Percentiles rank a stretch among this genome's conserved stretches.
phyloP scores from a whole-genome alignment of 2,329 filamentous ascomycete species.

The Orbilia oligospora region DNA sequence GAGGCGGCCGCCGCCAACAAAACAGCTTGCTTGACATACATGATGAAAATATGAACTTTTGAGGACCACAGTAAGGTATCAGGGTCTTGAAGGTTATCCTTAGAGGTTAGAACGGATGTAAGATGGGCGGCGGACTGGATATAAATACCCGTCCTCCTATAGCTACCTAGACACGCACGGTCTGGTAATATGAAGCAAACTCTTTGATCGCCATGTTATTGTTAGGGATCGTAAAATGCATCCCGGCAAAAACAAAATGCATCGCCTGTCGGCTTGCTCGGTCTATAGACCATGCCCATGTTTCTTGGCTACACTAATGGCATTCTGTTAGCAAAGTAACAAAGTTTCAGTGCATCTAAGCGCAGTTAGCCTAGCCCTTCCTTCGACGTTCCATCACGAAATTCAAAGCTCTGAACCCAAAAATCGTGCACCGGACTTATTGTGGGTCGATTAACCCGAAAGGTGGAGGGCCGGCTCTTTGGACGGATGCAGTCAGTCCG shows the following conservation, averaged over 20 bases:
- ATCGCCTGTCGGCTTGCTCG: slow-evolving; percentile 41
- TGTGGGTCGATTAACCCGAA: slow-evolving; percentile 51
- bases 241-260: slow-evolving; percentile 43
- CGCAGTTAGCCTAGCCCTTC: slow-evolving; percentile 29
- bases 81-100: slow-evolving; percentile 35
- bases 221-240: slow-evolving; percentile 46
- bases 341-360: slow-evolving; percentile 23
- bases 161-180: slow-evolving; percentile 1
- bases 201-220: slow-evolving; percentile 35
- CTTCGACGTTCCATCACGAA: slow-evolving; percentile 14
- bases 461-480: slow-evolving; percentile 42
- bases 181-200: slow-evolving; percentile 29
- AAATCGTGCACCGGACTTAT: slow-evolving; percentile 17
- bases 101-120: slow-evolving; percentile 2
- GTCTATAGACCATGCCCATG: slow-evolving; percentile 34
- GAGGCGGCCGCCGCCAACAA: slow-evolving; percentile 52
- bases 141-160: slow-evolving; percentile 47
- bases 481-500: slow-evolving; percentile 59
- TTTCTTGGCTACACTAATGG: slow-evolving; percentile 43
- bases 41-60: slow-evolving; percentile 28
- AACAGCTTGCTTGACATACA: slow-evolving; percentile 59
- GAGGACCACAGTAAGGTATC: slow-evolving; percentile 25
- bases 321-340: slow-evolving; percentile 14
- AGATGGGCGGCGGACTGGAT: slow-evolving; percentile 31
- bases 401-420: slow-evolving; percentile 23